Percentiles rank a stretch among this genome's conserved stretches.
These are phyloP conservation scores for Dactylellina sp. DNA, from an alignment of 2,329 filamentous ascomycete genomes.

Conservation along the genomic window DNA sequence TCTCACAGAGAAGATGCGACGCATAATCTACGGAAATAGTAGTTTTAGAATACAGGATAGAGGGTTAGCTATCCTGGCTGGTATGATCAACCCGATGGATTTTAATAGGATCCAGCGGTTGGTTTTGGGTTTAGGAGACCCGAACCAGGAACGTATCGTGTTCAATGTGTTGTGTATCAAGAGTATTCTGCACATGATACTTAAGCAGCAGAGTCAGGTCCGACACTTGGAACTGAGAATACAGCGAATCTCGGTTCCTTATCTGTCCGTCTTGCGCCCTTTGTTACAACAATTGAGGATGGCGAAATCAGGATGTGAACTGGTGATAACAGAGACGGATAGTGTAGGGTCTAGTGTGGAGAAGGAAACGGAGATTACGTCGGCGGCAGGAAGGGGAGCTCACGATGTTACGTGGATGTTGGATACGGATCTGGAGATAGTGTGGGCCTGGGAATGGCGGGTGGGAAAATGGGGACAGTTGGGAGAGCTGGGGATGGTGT, in stretches of 20 bases:
- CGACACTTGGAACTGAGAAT: conserved; percentile 7
- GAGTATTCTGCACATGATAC: conserved; percentile 13
- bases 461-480: conserved; percentile 18
- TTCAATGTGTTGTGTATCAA: conserved; percentile 34
- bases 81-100: conserved; percentile 6
- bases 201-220: conserved; percentile 4
- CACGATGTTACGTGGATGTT: conserved; percentile 38
- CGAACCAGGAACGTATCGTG: conserved; percentile 35
- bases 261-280: conserved; percentile 1
- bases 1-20: conserved; percentile 8
- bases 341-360: background rate
- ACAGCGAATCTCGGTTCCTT: conserved; percentile 16
- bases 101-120: conserved; percentile 7
- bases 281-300: conserved; percentile 18
- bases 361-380: background rate
- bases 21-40: conserved; percentile 5
- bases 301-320: conserved; percentile 6
- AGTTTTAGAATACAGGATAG: conserved; percentile 15
- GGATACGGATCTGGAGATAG: conserved; percentile 1
- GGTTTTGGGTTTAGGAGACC: conserved; percentile 26
- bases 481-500: background rate
- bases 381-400: no score
- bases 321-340: background rate
- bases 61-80: background rate
- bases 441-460: conserved; percentile 30